Evolutionary conservation across 495 filamentous ascomycete genomes (phyloP).

Genomic region (Penicillium pulvis): DNA sequence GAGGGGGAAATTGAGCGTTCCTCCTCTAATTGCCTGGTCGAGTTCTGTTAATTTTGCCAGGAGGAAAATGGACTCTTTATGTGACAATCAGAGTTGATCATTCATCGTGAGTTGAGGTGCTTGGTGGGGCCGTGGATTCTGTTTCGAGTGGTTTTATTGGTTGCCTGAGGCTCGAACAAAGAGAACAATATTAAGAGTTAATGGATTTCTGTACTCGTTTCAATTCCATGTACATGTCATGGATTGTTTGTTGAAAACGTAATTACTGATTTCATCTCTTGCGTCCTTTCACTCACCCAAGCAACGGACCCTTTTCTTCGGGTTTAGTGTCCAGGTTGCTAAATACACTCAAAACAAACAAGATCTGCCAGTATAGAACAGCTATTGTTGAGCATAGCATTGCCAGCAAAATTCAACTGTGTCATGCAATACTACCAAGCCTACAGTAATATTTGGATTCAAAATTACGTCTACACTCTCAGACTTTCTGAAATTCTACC

Average conservation of each 20-base stretch:
- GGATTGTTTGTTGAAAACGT: neutral
- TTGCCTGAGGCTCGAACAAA: conserved; percentile 11
- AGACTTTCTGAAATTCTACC: too few species aligned
- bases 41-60: neutral
- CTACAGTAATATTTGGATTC: too few species aligned
- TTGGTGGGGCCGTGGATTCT: conserved; percentile 3
- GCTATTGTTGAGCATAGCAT: too few species aligned
- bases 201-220: neutral
- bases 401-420: too few species aligned
- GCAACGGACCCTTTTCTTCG: too few species aligned
- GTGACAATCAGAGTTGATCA: neutral
- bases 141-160: neutral
- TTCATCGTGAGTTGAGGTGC: conserved; percentile 4
- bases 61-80: neutral
- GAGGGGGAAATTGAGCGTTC: neutral
- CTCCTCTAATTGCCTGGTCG: neutral
- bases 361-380: too few species aligned
- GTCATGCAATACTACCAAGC: too few species aligned
- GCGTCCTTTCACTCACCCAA: too few species aligned
- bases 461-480: too few species aligned
- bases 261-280: too few species aligned
- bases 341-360: too few species aligned
- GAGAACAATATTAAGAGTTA: conserved; percentile 7
- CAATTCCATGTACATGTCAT: neutral
- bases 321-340: too few species aligned